Percentiles rank a stretch among this genome's conserved stretches.
Conservation (phyloP, 345 rosid species). For the Citrus glauca region DNA sequence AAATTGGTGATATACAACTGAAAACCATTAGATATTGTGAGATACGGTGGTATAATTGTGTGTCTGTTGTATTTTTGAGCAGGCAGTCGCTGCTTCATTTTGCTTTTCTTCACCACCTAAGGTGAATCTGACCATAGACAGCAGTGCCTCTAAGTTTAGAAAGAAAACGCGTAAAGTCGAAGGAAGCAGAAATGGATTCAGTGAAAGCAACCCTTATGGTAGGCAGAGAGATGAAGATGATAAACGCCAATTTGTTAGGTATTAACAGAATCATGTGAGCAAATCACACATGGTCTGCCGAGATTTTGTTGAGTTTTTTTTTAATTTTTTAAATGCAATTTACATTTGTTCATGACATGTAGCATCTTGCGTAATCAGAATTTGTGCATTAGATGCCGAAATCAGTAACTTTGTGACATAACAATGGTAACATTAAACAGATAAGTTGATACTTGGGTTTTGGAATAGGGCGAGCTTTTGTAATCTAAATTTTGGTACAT, state of each 20-base stretch:
- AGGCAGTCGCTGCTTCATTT: slow-evolving; percentile 91
- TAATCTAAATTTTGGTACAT: neutral
- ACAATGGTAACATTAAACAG: neutral
- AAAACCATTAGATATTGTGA: too few relatives aligned
- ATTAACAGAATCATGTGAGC: slow-evolving; percentile 30
- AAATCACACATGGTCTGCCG: slow-evolving; percentile 1
- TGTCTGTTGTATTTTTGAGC: slow-evolving; percentile 21
- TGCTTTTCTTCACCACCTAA: slow-evolving; percentile 90
- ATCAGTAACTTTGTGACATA: neutral
- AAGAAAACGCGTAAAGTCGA: slow-evolving; percentile 51
- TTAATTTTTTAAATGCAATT: neutral
- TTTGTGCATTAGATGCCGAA: neutral
- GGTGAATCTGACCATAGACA: slow-evolving; percentile 80
- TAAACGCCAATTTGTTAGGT: slow-evolving; percentile 52
- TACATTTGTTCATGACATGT: neutral
- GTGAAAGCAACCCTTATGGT: slow-evolving; percentile 78
- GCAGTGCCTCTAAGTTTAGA: slow-evolving; percentile 82
- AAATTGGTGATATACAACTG: neutral
- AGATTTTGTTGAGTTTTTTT: slow-evolving; percentile 17
- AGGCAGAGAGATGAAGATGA: slow-evolving; percentile 40
- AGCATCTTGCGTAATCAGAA: neutral
- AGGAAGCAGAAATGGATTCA: slow-evolving; percentile 54
- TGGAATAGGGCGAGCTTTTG: neutral
- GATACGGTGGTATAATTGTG: neutral
- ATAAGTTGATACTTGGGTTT: neutral